Percentiles rank a stretch among this genome's conserved stretches.
Evolutionary conservation across 2,329 filamentous ascomycete species (phyloP).

Genomic region (Calonectria multiphialidica): DNA sequence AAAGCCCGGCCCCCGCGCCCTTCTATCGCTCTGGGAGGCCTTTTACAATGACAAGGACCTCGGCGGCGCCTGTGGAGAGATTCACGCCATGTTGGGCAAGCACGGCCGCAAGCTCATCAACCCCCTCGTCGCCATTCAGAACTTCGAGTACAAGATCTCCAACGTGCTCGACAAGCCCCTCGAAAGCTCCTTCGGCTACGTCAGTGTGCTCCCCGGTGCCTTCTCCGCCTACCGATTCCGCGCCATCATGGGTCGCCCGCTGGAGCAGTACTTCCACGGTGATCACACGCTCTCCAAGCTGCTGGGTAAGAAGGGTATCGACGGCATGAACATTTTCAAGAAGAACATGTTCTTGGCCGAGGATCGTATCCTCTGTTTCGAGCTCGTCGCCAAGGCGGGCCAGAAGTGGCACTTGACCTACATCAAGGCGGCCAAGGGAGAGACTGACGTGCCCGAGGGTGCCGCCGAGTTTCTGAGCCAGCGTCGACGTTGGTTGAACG

Average conservation of each 20-base stretch:
- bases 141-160: constrained; percentile 42
- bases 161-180: constrained; percentile 41
- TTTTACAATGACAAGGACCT: constrained; percentile 41
- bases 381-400: constrained; percentile 39
- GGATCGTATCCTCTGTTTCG: constrained; percentile 41
- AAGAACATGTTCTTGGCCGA: constrained; percentile 44
- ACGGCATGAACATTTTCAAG: constrained; percentile 44
- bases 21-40: constrained; percentile 39
- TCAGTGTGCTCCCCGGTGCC: constrained; percentile 39
- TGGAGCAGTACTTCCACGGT: constrained; percentile 42
- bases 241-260: constrained; percentile 39
- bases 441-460: constrained; percentile 40
- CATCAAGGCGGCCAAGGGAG: constrained; percentile 42
- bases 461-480: constrained; percentile 39
- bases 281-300: constrained; percentile 41
- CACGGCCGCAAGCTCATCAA: constrained; percentile 37
- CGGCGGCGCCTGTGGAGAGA: constrained; percentile 41
- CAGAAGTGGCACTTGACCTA: constrained; percentile 43
- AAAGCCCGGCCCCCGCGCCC: constrained; percentile 37
- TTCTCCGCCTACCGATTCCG: constrained; percentile 42
- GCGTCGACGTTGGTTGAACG: constrained; percentile 41
- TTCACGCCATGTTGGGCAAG: constrained; percentile 42
- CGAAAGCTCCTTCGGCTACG: constrained; percentile 41
- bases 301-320: constrained; percentile 41
- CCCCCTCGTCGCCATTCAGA: constrained; percentile 41